Percentiles rank a stretch among this genome's conserved stretches.
These are phyloP conservation scores for Yamadazyma triangularis DNA, from an alignment of 1,139 yeast species.

Conservation along the genomic window DNA sequence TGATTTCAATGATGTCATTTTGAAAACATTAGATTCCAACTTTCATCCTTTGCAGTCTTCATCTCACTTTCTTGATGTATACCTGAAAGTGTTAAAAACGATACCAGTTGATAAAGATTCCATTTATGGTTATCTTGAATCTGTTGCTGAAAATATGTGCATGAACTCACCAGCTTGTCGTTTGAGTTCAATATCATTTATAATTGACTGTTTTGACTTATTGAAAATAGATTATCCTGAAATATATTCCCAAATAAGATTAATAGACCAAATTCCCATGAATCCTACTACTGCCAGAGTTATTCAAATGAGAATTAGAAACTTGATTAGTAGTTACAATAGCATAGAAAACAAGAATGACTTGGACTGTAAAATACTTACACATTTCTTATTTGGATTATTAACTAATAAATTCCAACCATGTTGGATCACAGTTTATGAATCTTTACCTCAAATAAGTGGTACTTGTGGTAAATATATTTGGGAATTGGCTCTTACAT, in stretches of 20 bases:
- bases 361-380: constrained; percentile 38
- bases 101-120: neutral
- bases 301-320: constrained; percentile 64
- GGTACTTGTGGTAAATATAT: constrained; percentile 41
- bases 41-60: constrained; percentile 16
- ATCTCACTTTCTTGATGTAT: constrained; percentile 17
- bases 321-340: constrained; percentile 48
- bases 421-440: constrained; percentile 72
- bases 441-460: constrained; percentile 48
- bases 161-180: constrained; percentile 48
- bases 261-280: constrained; percentile 72
- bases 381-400: constrained; percentile 67
- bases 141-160: constrained; percentile 29
- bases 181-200: constrained; percentile 37
- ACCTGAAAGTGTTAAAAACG: constrained; percentile 12
- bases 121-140: constrained; percentile 1
- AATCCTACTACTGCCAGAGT: constrained; percentile 72
- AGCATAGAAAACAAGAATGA: constrained; percentile 23
- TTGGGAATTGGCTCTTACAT: constrained; percentile 52
- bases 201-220: constrained; percentile 23
- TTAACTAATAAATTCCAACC: constrained; percentile 79
- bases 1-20: no score
- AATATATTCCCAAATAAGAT: constrained; percentile 37
- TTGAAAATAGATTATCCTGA: constrained; percentile 27
- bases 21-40: constrained; percentile 4